A percentile compares a stretch with the other conserved stretches of the same genome.
phyloP scores from a whole-genome alignment of 176 grass and related monocot genomes.

The Elymus sibiricus region DNA sequence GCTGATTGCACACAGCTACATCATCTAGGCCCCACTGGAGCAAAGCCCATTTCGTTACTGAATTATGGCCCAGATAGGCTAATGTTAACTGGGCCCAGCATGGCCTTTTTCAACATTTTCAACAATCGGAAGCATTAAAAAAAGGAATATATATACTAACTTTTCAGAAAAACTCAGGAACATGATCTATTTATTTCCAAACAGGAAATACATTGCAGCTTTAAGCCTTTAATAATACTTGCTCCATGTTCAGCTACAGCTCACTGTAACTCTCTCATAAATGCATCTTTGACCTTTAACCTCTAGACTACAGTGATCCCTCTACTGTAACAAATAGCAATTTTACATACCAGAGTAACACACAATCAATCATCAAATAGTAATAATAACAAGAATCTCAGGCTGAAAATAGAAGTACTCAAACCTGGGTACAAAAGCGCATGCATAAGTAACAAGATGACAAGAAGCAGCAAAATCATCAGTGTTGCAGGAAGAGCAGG shows the following conservation, averaged over 20 bases:
- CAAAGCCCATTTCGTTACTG: not conserved
- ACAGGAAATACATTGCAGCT: not conserved
- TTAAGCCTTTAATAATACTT: not conserved
- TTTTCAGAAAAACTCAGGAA: not conserved
- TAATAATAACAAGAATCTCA: not conserved
- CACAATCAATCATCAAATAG: not conserved
- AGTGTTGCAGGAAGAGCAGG: not conserved
- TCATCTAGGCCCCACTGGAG: not conserved
- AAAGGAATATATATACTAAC: no score
- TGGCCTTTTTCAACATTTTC: not conserved
- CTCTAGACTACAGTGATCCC: not conserved
- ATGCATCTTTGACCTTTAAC: not conserved
- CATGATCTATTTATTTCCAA: not conserved
- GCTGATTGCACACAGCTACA: not conserved
- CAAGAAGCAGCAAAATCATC: not conserved
- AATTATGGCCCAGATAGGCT: not conserved
- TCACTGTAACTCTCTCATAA: not conserved
- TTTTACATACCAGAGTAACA: not conserved
- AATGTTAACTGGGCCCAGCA: not conserved
- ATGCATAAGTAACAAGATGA: not conserved
- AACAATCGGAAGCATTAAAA: not conserved
- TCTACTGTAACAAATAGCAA: not conserved
- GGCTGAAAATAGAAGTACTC: not conserved
- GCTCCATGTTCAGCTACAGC: not conserved
- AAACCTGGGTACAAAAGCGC: not conserved